Evolutionary conservation across 1,284 basidiomycete species (phyloP).

Genomic region (Melampsora larici-populina): DNA sequence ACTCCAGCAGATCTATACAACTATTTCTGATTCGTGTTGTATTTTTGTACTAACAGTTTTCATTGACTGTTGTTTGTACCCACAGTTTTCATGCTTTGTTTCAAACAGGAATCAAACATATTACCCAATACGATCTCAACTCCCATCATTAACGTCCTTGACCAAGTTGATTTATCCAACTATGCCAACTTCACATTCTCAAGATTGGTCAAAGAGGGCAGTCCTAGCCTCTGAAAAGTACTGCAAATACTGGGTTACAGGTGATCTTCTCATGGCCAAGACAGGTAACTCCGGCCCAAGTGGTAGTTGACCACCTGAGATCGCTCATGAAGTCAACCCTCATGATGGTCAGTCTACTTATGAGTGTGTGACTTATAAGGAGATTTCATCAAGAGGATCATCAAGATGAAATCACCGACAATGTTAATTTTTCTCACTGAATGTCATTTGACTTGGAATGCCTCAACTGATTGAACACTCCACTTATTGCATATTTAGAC

Average conservation of each 20-base stretch:
- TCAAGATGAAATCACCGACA: no score
- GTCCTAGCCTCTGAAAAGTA: conserved; percentile 30
- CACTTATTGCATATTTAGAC: conserved; percentile 13
- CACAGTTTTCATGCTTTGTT: conserved; percentile 24
- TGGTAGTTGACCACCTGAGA: conserved; percentile 23
- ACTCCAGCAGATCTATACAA: not conserved
- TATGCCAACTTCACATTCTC: not conserved
- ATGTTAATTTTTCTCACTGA: no score
- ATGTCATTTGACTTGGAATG: not conserved
- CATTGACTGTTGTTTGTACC: not conserved
- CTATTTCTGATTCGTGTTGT: not conserved
- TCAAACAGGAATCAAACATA: conserved; percentile 32
- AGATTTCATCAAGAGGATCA: no score
- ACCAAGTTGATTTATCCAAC: conserved; percentile 28
- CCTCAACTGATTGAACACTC: conserved; percentile 27
- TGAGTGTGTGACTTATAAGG: conserved; percentile 22
- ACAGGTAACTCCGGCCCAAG: conserved; percentile 27
- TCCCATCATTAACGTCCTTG: conserved; percentile 23
- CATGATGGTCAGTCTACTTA: conserved; percentile 3
- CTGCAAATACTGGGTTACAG: conserved; percentile 15
- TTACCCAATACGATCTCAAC: conserved; percentile 33
- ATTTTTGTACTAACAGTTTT: not conserved
- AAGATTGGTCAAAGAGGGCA: no score
- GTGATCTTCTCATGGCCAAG: not conserved
- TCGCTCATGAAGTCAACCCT: conserved; percentile 27